Conservation (phyloP, 2,329 filamentous ascomycete species). For the Akanthomyces dipterigenus region DNA sequence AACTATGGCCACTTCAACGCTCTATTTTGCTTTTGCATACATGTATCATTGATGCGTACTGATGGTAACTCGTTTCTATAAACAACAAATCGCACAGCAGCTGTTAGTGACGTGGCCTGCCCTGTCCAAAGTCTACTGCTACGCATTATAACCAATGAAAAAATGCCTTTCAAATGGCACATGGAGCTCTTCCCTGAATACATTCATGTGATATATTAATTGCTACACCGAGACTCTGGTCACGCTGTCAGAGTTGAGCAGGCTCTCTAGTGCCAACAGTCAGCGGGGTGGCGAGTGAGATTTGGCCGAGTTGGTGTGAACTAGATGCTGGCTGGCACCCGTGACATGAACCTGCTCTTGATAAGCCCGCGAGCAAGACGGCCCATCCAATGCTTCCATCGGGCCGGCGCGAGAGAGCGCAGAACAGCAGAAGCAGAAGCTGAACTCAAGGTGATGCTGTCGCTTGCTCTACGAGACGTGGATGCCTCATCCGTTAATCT, state of each 20-base stretch:
- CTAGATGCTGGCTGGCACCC: neutral
- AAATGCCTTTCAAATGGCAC: neutral
- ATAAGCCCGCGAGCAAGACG: too few species aligned
- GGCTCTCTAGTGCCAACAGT: neutral
- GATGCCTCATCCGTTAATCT: neutral
- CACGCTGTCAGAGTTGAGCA: neutral
- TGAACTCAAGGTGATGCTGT: neutral
- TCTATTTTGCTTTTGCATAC: too few species aligned
- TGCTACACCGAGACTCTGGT: neutral
- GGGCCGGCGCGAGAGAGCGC: neutral
- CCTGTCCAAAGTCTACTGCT: too few species aligned
- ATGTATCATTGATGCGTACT: too few species aligned
- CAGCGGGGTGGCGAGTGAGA: neutral
- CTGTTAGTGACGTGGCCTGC: too few species aligned
- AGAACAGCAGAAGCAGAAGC: neutral
- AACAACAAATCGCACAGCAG: too few species aligned
- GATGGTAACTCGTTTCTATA: too few species aligned
- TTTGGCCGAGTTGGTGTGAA: conserved; percentile 1
- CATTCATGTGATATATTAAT: neutral
- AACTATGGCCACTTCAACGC: too few species aligned
- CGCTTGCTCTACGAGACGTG: neutral
- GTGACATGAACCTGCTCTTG: neutral
- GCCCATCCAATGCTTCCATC: neutral
- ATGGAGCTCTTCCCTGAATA: neutral
- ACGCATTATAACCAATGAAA: too few species aligned